Base-by-base conservation (phyloP, 441 rosid genomes). In the Hypseocharis bilobata region DNA sequence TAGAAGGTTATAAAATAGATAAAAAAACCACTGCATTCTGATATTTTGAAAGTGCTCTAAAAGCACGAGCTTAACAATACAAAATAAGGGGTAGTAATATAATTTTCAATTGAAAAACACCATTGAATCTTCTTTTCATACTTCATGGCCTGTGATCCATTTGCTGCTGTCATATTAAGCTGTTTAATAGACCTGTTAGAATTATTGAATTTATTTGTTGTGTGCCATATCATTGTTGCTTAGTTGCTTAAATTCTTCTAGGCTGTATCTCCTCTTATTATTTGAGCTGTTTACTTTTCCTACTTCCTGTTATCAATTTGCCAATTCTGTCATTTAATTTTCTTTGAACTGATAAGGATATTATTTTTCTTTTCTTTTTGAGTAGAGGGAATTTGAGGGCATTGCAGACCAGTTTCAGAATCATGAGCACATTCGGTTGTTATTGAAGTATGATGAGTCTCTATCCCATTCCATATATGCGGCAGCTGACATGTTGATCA, bases 401-500 rank as follows among this genome's bases (percentile, higher is more conserved):
- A 92, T 92, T 7, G 95, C 87, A 19, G 74, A 80, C 71, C 88
- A 88, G 34, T 88, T 90, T 74, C 73, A 70, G 75, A 80, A 70
- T 63, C 88, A 87, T 74, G 86, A 86, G 63, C 84, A 88, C 61
- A 81, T 82, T 64, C 84, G 88, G 70, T 81, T 92, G 79, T 76
- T 90, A 74, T 71, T 92, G 70, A 90, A 87, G 81, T 92, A 88
- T 47, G 97, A 92, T 44, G 97, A 90, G 70, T 79, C 85, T 72
- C 95, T 92, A 66, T 87, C 97, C 69, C 98, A 80, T 76, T 67
- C 81, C 67, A 90, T 92, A 40, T 92, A 77, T 52, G 97, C 96
- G 28, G 98, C 98, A 25, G 82, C 91, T 8, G 97, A 92, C 84
- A 67, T 92, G 83, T 79, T 92, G 71, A 88, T 90, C 74, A 87